Percentiles rank a stretch among this genome's conserved stretches.
phyloP scores from a whole-genome alignment of 2,329 filamentous ascomycete species.

The Pseudocercospora fijiensis region DNA sequence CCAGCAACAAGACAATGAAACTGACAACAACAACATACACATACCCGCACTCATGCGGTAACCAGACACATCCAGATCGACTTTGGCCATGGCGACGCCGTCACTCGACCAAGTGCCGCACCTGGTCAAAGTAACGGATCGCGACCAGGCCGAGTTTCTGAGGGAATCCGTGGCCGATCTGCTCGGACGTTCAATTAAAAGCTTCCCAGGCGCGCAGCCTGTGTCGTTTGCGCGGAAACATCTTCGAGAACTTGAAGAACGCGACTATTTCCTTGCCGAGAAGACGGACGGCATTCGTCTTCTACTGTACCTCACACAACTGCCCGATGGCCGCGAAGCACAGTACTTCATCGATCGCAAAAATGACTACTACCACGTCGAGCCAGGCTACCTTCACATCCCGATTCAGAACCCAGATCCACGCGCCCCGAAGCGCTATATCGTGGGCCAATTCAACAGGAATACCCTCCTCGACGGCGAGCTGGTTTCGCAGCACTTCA shows the following conservation, averaged over 20 bases:
- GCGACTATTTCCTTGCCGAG: constrained; percentile 97
- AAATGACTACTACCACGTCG: constrained; percentile 92
- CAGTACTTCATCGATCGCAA: constrained; percentile 96
- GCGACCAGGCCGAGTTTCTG: constrained; percentile 32
- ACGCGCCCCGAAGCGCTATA: constrained; percentile 16
- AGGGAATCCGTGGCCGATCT: constrained; percentile 48
- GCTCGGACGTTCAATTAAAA: constrained; percentile 65
- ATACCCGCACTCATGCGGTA: background rate
- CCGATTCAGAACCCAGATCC: constrained; percentile 60
- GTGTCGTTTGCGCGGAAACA: constrained; percentile 86
- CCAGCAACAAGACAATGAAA: background rate
- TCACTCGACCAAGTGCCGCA: constrained; percentile 15
- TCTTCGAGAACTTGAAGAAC: constrained; percentile 72
- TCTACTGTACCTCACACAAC: constrained; percentile 79
- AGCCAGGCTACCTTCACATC: constrained; percentile 70
- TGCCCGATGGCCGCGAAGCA: constrained; percentile 49
- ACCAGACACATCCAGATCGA: background rate
- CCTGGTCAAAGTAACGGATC: constrained; percentile 21
- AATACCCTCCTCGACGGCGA: constrained; percentile 89
- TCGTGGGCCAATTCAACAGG: constrained; percentile 66
- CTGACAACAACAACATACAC: background rate
- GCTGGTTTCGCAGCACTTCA: constrained; percentile 74
- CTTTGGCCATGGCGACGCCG: constrained; percentile 19
- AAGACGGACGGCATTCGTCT: constrained; percentile 97
- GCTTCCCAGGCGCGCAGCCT: constrained; percentile 88